Percentiles rank a stretch among this genome's conserved stretches.
Conservation (phyloP, 2,329 filamentous ascomycete genomes). For the Apiospora marii region DNA sequence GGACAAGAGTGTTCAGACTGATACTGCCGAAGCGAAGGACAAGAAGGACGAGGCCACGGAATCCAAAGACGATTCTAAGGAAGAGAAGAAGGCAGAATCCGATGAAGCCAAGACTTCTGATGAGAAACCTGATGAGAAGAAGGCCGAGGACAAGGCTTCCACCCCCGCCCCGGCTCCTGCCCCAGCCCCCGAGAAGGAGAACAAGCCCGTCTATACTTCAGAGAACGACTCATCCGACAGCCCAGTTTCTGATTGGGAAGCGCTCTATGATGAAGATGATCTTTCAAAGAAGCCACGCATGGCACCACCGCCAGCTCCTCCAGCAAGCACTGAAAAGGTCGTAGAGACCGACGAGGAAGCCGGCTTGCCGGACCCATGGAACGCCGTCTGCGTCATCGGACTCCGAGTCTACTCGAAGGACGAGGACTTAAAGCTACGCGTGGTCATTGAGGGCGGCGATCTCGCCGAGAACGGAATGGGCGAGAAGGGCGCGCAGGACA, state of each 20-base stretch:
- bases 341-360: constrained; percentile 52
- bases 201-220: constrained; percentile 48
- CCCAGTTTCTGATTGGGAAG: constrained; percentile 66
- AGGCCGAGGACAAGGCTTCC: constrained; percentile 31
- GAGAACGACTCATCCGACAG: constrained; percentile 66
- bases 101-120: constrained; percentile 23
- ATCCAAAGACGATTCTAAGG: constrained; percentile 22
- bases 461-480: constrained; percentile 64
- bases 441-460: constrained; percentile 63
- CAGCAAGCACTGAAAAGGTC: constrained; percentile 36
- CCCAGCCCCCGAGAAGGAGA: constrained; percentile 31
- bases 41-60: constrained; percentile 36
- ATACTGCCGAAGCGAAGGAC: not conserved
- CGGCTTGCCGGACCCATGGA: constrained; percentile 49
- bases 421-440: constrained; percentile 58
- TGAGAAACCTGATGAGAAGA: constrained; percentile 26
- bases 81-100: constrained; percentile 23
- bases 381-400: constrained; percentile 51
- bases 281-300: constrained; percentile 59
- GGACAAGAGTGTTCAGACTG: constrained; percentile 6
- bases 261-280: constrained; percentile 66
- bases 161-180: constrained; percentile 32
- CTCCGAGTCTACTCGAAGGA: constrained; percentile 54
- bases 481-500: constrained; percentile 61
- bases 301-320: constrained; percentile 36